Evolutionary conservation across 2,329 filamentous ascomycete species (phyloP), one percentile per base, ranked within the genome.

Genomic region (Fusarium poae): DNA sequence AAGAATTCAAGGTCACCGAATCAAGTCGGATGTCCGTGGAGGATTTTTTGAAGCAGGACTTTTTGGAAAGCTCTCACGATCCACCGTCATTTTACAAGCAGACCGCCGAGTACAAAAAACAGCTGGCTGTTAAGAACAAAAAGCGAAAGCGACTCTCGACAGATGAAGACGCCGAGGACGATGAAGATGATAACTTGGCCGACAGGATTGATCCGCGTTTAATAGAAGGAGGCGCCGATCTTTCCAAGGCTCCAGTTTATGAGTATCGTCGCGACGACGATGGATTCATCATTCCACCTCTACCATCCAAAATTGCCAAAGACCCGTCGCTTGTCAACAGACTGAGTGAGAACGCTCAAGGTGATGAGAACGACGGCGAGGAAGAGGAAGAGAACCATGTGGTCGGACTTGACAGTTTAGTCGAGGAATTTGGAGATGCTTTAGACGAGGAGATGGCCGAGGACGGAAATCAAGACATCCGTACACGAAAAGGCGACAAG

Each of bases 1-100:
- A 94, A 70, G 96, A 99, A 76, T 99, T 98, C 80, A 93, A 92
- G 68, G 87, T 90, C 32, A 97, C 95, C 0, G 91, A 93, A 67
- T 94, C 91, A 64, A 93, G 93, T 69, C 88, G 89, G 51, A 86
- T 98, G 79, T 96, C 93, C 0, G 92, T 99, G 21, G 91, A 94
- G 65, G 91, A 97, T 73, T 97, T 97, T 74, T 84, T 92, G 48
- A 86, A 89, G 66, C 84, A 88, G 51, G 90, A 91, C 60, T 90
- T 92, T 64, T 79, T 94, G 21, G 92, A 94, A 72, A 89, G 90
- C 25, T 83, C 83, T 2, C 90, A 92, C 67, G 92, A 97, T 72
- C 96, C 96, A 1, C 96, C 96, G 0, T 91, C 93, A 0, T 92
- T 96, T 70, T 93, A 92, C 76, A 86, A 88, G 73, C 85, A 91